Conservation (phyloP, 2,329 filamentous ascomycete species). For the Penicillium corylophilum region DNA sequence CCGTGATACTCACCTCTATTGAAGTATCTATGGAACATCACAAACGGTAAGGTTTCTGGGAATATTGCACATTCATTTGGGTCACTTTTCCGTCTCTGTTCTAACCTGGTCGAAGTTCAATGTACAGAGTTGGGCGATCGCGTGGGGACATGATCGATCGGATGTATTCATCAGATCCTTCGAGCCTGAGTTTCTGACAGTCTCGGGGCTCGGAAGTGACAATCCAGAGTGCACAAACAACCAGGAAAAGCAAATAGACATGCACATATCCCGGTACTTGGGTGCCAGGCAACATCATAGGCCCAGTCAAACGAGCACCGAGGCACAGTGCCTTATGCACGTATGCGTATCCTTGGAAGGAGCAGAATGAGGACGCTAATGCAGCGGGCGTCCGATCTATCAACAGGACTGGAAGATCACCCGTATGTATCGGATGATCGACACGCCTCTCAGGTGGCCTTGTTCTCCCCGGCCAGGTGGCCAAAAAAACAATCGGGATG, state of each 20-base stretch:
- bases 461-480: slow-evolving; percentile 5
- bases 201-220: too few species aligned
- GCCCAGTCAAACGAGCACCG: not conserved
- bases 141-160: not conserved
- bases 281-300: not conserved
- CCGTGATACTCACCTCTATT: not conserved
- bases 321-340: slow-evolving; percentile 1
- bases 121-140: not conserved
- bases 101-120: not conserved
- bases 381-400: slow-evolving; percentile 4
- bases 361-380: not conserved
- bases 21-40: not conserved
- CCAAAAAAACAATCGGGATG: not conserved
- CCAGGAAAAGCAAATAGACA: not conserved
- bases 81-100: not conserved
- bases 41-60: not conserved
- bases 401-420: slow-evolving; percentile 6
- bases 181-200: not conserved
- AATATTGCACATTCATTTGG: not conserved
- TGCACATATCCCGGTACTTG: not conserved
- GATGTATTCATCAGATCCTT: slow-evolving; percentile 1
- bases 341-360: not conserved
- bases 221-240: too few species aligned
- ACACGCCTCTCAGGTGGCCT: slow-evolving; percentile 4
- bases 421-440: slow-evolving; percentile 7